These are phyloP conservation scores for Aspergillus ochraceus DNA, from an alignment of 2,329 filamentous ascomycete genomes.

Conservation along the genomic window DNA sequence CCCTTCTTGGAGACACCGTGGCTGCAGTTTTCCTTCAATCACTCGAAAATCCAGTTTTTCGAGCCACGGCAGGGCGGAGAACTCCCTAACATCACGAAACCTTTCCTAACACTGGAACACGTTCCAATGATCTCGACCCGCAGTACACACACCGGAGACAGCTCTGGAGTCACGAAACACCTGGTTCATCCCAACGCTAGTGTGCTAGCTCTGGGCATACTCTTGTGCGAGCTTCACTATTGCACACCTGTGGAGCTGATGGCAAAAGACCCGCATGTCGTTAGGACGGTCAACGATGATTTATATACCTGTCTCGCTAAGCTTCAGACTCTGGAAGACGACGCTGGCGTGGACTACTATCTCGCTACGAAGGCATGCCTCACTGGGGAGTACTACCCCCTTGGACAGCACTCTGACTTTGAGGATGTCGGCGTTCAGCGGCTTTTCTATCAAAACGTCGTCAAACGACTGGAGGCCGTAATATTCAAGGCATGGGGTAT, in stretches of 20 bases:
- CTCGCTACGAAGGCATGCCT: constrained; percentile 29
- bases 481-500: constrained; percentile 28
- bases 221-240: constrained; percentile 30
- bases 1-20: constrained; percentile 14
- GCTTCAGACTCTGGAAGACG: constrained; percentile 24
- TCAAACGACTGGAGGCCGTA: constrained; percentile 28
- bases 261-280: constrained; percentile 16
- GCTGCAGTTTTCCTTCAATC: constrained; percentile 14
- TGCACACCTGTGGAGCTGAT: constrained; percentile 26
- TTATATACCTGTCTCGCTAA: constrained; percentile 26
- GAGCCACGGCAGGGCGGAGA: constrained; percentile 12
- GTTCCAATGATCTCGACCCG: constrained; percentile 10
- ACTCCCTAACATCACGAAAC: constrained; percentile 13
- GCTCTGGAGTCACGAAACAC: constrained; percentile 20
- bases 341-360: constrained; percentile 27
- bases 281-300: constrained; percentile 25
- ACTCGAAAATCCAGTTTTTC: constrained; percentile 15
- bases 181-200: constrained; percentile 25
- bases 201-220: constrained; percentile 27
- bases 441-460: constrained; percentile 29
- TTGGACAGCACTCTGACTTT: constrained; percentile 18
- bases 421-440: constrained; percentile 25
- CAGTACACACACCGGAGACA: constrained; percentile 13
- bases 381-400: constrained; percentile 22
- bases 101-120: constrained; percentile 12